Evolutionary conservation across 495 filamentous ascomycete species (phyloP).

Genomic region (Tuber indicum): DNA sequence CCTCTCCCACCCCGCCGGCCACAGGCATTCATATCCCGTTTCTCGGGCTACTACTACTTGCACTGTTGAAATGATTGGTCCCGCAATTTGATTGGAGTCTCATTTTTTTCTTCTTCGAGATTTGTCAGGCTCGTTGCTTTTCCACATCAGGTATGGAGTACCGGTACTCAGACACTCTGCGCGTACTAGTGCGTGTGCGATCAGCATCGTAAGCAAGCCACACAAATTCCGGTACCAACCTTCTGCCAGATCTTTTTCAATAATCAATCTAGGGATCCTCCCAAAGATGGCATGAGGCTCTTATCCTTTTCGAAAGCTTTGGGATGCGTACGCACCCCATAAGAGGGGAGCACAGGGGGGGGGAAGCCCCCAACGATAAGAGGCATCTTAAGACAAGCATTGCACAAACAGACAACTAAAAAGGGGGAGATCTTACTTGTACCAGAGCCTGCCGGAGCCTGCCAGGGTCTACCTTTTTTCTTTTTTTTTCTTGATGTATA

Average conservation of each 20-base stretch:
- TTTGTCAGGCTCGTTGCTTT: not conserved
- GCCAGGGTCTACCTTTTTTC: not conserved
- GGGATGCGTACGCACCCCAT: not conserved
- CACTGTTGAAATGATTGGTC: not conserved
- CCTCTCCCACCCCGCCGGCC: too few species aligned
- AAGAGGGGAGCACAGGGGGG: too few species aligned
- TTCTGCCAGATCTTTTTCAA: not conserved
- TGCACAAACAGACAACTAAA: not conserved
- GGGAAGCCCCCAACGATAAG: not conserved
- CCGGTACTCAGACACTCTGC: too few species aligned
- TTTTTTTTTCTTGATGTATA: not conserved
- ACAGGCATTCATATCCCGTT: not conserved
- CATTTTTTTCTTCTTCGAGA: not conserved
- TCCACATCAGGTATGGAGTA: not conserved
- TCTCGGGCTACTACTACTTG: not conserved
- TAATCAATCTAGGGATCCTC: not conserved
- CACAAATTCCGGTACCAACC: not conserved
- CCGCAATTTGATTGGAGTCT: not conserved
- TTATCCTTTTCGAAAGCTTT: not conserved
- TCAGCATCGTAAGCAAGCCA: not conserved
- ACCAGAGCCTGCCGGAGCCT: too few species aligned
- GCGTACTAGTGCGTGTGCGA: too few species aligned
- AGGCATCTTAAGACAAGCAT: not conserved
- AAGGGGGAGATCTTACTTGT: not conserved
- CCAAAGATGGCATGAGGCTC: not conserved